These are phyloP conservation scores for Podospora pseudopauciseta DNA, from an alignment of 495 filamentous ascomycete genomes.

Conservation along the genomic window DNA sequence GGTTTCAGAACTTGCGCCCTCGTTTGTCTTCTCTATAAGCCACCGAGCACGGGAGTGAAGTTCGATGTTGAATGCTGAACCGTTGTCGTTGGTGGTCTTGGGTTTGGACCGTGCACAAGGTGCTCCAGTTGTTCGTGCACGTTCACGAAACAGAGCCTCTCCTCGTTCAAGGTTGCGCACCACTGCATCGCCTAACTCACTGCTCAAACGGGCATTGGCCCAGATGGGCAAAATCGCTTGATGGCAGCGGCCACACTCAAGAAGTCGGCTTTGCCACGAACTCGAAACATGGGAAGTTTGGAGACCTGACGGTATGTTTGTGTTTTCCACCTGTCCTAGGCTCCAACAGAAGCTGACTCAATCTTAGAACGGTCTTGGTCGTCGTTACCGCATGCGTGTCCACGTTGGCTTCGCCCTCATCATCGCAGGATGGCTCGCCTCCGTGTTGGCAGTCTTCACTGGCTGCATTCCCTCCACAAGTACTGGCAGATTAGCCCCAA, in stretches of 20 bases:
- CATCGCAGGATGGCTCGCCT: slow-evolving; percentile 46
- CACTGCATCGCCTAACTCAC: slow-evolving; percentile 47
- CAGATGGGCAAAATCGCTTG: slow-evolving; percentile 55
- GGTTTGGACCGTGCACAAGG: too few species aligned
- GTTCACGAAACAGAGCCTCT: slow-evolving; percentile 2
- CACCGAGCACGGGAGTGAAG: not conserved
- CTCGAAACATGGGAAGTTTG: slow-evolving; percentile 58
- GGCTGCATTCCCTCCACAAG: slow-evolving; percentile 47
- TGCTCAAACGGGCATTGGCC: slow-evolving; percentile 60
- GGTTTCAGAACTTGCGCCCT: not conserved
- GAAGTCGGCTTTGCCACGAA: slow-evolving; percentile 59
- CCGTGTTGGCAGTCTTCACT: slow-evolving; percentile 49
- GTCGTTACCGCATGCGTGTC: slow-evolving; percentile 49
- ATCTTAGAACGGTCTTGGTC: slow-evolving; percentile 33
- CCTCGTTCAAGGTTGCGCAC: slow-evolving; percentile 21
- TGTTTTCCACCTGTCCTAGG: too few species aligned
- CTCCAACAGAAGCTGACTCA: too few species aligned
- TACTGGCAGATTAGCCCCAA: slow-evolving; percentile 54
- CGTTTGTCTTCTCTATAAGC: not conserved
- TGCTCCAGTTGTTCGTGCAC: not conserved
- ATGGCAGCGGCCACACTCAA: slow-evolving; percentile 56
- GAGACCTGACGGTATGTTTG: slow-evolving; percentile 36
- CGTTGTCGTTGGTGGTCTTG: not conserved
- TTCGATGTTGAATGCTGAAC: not conserved
- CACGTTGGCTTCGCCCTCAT: slow-evolving; percentile 51